phyloP scores from a whole-genome alignment of 1,284 basidiomycete genomes.

The Melampsora americana region DNA sequence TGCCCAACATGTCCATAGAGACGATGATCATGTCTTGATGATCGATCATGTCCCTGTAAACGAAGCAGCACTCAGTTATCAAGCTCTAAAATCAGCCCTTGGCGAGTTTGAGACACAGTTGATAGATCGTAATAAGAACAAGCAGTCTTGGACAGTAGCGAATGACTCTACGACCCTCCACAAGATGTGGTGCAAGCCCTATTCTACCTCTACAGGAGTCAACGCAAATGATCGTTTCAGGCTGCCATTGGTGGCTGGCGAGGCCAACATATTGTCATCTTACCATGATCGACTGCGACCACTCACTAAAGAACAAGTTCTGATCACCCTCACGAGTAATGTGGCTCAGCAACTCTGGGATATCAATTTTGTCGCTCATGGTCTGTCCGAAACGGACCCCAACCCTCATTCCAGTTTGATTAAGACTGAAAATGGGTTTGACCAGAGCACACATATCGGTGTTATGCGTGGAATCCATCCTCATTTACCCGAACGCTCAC shows the following conservation, averaged over 20 bases:
- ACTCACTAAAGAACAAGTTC: slow-evolving; percentile 49
- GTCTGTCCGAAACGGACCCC: slow-evolving; percentile 5
- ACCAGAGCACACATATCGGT: slow-evolving; percentile 33
- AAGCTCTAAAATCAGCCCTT: slow-evolving; percentile 8
- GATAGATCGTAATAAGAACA: slow-evolving; percentile 8
- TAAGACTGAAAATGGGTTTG: slow-evolving; percentile 36
- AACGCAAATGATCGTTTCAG: not conserved
- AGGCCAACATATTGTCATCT: slow-evolving; percentile 6
- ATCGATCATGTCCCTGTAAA: slow-evolving; percentile 16
- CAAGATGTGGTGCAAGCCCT: slow-evolving; percentile 19
- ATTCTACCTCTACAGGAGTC: not conserved
- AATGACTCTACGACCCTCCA: slow-evolving; percentile 9
- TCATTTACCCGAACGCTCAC: slow-evolving; percentile 20
- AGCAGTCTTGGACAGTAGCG: slow-evolving; percentile 14
- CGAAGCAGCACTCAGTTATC: slow-evolving; percentile 10
- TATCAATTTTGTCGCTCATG: slow-evolving; percentile 20
- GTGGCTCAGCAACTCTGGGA: slow-evolving; percentile 48
- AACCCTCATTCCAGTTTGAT: slow-evolving; percentile 18
- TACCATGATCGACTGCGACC: not conserved
- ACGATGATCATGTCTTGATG: slow-evolving; percentile 2
- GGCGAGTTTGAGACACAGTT: slow-evolving; percentile 17
- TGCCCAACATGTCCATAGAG: slow-evolving; percentile 1
- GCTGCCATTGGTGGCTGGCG: slow-evolving; percentile 22
- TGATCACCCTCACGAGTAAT: slow-evolving; percentile 47
- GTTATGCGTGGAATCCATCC: slow-evolving; percentile 32